Evolutionary conservation across 768 basidiomycete species (phyloP), one percentile per base, ranked within the genome.

Genomic region (Leccinellum albellum): DNA sequence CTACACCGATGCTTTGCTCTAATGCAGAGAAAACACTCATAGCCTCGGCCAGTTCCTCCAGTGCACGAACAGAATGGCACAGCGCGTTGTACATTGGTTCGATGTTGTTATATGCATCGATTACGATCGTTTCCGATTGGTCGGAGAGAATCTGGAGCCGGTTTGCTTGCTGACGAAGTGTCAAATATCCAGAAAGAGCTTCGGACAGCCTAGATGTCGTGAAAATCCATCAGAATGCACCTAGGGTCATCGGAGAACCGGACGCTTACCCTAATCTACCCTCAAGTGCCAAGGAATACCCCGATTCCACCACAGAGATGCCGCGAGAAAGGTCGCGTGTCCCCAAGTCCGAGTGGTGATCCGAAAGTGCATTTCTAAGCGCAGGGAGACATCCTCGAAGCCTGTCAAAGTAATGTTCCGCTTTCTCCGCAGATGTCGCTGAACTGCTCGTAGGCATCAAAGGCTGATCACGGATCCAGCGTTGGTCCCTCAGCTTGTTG

Each of bases 311-410:
- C 55, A 89, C 81, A 61, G 82, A 85, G 17, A 89, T 70, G 7
- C 88, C 91, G 59, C 92, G 81, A 66, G 88, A 87, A 17, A 98
- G 76, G 57, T 98, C 96, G 14, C 89, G 86, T n/a, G 91, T 93
- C 10, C 83, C 80, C 48, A 98, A 64, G 66, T 98, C 97, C 1
- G 79, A 68, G 67, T 94, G 90, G 70, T 98, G 96, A 47, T 78
- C 70, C 7, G 81, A 75, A 24, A 93, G 74, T 2, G 81, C 77
- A 6, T 75, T 74, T 46, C 91, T 79, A 28, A 98, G 75, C 6
- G 76, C 75, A 5, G 91, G 87, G 53, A 98, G 79, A 46, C 81
- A 73, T 8, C 80, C 80, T 31, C 80, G 78, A 9, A 95, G 74
- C 24, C 86, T 82, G 51, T 79, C 69, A 61, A 89, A 85, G 70